Evolutionary conservation across 176 grass and related monocot genomes (phyloP).

Genomic region (Aegilops speltoides): DNA sequence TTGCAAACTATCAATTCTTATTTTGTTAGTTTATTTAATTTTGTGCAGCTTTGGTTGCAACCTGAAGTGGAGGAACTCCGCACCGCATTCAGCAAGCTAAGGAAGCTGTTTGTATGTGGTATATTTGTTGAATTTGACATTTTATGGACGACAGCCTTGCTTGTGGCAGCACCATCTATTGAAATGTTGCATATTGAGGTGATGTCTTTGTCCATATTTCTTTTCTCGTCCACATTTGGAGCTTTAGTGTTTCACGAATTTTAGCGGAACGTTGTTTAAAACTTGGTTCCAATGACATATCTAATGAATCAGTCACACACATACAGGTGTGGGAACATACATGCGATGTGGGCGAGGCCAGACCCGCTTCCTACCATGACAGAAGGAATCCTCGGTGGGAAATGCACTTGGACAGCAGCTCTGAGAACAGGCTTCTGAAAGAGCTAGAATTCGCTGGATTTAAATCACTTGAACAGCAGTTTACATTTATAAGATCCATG

Average conservation of each 20-base stretch:
- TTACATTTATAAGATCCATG: not conserved
- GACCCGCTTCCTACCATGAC: not conserved
- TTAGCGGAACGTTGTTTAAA: not conserved
- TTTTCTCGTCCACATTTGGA: not conserved
- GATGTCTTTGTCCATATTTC: not conserved
- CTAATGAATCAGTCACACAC: not conserved
- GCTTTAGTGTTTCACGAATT: not conserved
- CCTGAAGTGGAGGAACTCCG: not conserved
- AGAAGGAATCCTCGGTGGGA: not conserved
- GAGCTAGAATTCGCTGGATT: not conserved
- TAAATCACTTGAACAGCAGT: not conserved
- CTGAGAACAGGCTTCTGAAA: too few relatives aligned
- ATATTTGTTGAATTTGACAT: slow-evolving; percentile 18
- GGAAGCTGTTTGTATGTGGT: not conserved
- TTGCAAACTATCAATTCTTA: not conserved
- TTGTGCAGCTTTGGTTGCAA: not conserved
- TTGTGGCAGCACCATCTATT: not conserved
- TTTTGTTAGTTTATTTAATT: not conserved
- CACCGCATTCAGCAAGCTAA: not conserved
- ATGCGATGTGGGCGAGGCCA: not conserved
- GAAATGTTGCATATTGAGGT: not conserved
- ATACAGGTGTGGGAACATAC: not conserved
- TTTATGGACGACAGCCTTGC: not conserved
- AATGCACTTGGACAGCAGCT: not conserved
- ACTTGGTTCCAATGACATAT: not conserved